Evolutionary conservation across 495 filamentous ascomycete genomes (phyloP).

Genomic region (Aspergillus hancockii): DNA sequence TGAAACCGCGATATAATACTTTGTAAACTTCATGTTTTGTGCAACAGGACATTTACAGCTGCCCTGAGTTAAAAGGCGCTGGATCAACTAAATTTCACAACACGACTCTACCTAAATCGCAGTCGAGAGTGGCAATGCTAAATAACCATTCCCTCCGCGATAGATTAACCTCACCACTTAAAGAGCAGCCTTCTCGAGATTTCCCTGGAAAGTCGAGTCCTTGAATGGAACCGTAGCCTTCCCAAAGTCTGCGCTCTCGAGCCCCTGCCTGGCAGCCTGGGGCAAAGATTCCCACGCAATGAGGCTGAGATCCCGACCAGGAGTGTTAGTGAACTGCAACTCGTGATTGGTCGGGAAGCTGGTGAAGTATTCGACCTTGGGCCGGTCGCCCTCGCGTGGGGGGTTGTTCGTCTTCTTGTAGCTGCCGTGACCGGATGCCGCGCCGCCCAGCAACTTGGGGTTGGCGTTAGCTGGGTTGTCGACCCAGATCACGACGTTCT

Average conservation of each 20-base stretch:
- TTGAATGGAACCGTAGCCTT: slow-evolving; percentile 12
- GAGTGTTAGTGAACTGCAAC: slow-evolving; percentile 10
- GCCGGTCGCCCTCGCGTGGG: neutral
- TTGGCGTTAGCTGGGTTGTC: slow-evolving; percentile 4
- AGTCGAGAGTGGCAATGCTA: no score
- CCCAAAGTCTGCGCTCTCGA: slow-evolving; percentile 6
- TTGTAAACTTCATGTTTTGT: no score
- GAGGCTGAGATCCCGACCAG: slow-evolving; percentile 8
- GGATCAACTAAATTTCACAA: no score
- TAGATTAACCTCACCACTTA: no score
- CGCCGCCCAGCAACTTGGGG: slow-evolving; percentile 7
- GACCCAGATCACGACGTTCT: slow-evolving; percentile 15
- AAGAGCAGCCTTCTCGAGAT: slow-evolving; percentile 8
- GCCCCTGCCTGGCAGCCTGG: neutral
- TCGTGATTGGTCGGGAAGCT: slow-evolving; percentile 11
- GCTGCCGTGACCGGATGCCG: slow-evolving; percentile 7
- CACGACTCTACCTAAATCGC: no score
- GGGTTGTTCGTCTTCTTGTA: slow-evolving; percentile 10
- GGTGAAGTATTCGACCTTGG: slow-evolving; percentile 13
- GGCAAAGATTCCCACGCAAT: slow-evolving; percentile 11
- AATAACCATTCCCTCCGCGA: no score
- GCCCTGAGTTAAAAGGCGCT: no score
- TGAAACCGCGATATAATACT: no score
- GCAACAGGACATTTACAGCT: no score
- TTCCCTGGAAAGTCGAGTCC: slow-evolving; percentile 6